A percentile compares a stretch with the other conserved stretches of the same genome.
Conservation (phyloP, 169 alveolate species). For the Plasmodium fragile region DNA sequence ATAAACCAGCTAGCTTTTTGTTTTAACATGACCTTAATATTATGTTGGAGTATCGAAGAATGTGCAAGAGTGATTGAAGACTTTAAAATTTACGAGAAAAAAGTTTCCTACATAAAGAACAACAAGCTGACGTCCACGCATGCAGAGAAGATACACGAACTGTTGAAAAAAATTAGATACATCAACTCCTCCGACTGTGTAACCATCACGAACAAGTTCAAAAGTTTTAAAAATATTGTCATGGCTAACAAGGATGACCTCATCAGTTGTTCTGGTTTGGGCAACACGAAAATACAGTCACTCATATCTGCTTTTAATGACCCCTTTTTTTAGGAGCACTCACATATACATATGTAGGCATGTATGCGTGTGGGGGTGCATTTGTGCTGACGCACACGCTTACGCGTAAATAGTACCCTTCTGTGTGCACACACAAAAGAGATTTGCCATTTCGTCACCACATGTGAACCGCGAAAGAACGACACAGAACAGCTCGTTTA, state of each 20-base stretch:
- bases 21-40: conserved; percentile 49
- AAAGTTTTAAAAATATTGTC: conserved; percentile 41
- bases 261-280: conserved; percentile 57
- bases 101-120: conserved; percentile 30
- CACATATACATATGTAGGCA: background rate
- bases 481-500: background rate
- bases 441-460: background rate
- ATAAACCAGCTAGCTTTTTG: conserved; percentile 71
- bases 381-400: background rate
- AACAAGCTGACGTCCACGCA: conserved; percentile 25
- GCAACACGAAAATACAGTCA: conserved; percentile 53
- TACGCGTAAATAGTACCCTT: background rate
- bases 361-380: background rate
- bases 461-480: background rate
- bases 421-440: background rate
- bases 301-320: conserved; percentile 49
- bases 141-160: conserved; percentile 67
- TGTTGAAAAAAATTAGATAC: conserved; percentile 60
- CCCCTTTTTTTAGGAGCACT: conserved; percentile 34
- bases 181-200: conserved; percentile 51
- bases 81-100: conserved; percentile 61
- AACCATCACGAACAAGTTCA: conserved; percentile 48
- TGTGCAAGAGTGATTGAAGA: conserved; percentile 75
- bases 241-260: conserved; percentile 61
- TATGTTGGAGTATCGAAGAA: conserved; percentile 67